A percentile compares a stretch with the other conserved stretches of the same genome.
Evolutionary conservation across 1,284 basidiomycete species (phyloP).

Genomic region (Tilletiopsis washingtonensis): DNA sequence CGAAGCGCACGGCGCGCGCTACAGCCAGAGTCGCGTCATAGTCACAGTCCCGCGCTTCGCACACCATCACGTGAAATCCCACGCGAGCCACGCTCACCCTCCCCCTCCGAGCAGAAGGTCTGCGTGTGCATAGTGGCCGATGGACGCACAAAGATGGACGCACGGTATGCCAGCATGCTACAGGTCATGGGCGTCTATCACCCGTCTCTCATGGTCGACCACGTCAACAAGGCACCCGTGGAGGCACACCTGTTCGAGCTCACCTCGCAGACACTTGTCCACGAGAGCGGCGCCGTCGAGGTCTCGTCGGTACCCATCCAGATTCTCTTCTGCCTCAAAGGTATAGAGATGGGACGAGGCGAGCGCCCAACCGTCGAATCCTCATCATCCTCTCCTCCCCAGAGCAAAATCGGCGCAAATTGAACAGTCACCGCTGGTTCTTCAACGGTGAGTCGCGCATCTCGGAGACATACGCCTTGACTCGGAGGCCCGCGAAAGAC

Average conservation of each 20-base stretch:
- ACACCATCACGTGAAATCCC: no score
- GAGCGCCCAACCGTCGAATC: no score
- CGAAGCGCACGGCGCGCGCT: no score
- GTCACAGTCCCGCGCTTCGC: no score
- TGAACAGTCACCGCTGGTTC: slow-evolving; percentile 43
- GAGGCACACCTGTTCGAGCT: slow-evolving; percentile 15
- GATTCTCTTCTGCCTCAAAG: slow-evolving; percentile 15
- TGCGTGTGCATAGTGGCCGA: slow-evolving; percentile 13
- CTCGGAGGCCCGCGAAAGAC: no score
- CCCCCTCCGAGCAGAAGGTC: no score
- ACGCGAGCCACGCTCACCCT: no score
- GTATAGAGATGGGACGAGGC: no score
- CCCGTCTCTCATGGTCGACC: slow-evolving; percentile 9
- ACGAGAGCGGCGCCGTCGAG: slow-evolving; percentile 5
- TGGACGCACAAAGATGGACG: slow-evolving; percentile 13
- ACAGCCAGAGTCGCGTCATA: no score
- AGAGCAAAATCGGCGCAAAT: slow-evolving; percentile 30
- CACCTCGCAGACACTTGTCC: slow-evolving; percentile 12
- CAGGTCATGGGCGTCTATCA: slow-evolving; percentile 9
- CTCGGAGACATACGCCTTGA: no score
- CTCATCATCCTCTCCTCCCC: slow-evolving; percentile 15
- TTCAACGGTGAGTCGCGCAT: no score
- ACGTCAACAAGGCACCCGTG: slow-evolving; percentile 10
- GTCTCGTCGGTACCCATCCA: slow-evolving; percentile 11
- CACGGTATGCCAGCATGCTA: slow-evolving; percentile 10